Evolutionary conservation across 345 rosid genomes (phyloP).

Genomic region (Noccaea caerulescens): DNA sequence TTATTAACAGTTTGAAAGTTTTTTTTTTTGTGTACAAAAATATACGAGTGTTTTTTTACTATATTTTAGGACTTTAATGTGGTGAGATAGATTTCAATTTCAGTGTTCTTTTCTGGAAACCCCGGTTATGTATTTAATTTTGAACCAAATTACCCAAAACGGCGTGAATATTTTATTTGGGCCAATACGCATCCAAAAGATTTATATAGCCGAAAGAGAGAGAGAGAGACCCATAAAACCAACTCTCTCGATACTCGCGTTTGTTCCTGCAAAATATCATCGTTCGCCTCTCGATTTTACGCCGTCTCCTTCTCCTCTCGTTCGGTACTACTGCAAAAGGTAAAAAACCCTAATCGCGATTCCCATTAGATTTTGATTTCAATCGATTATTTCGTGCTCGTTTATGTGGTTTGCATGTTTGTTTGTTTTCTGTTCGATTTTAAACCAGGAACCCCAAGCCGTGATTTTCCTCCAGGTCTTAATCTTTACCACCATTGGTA

Average conservation of each 20-base stretch:
- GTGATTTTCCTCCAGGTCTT: slow-evolving; percentile 30
- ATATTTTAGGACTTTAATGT: too few species aligned
- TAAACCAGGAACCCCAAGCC: slow-evolving; percentile 10
- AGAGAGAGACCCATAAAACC: slow-evolving; percentile 8
- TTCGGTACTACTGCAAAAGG: slow-evolving; percentile 11
- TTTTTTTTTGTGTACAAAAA: too few species aligned
- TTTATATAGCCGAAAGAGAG: background rate
- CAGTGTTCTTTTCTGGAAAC: background rate
- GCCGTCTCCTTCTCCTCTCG: background rate
- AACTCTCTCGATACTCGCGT: background rate
- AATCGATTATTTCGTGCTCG: background rate
- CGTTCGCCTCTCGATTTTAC: background rate
- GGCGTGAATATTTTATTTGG: background rate
- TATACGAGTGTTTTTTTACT: too few species aligned
- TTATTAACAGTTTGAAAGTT: too few species aligned
- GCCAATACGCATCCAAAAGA: background rate
- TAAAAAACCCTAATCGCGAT: slow-evolving; percentile 15
- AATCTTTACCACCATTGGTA: background rate
- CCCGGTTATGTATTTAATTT: background rate
- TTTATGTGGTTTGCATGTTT: background rate
- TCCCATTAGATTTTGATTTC: background rate
- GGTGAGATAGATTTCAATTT: too few species aligned
- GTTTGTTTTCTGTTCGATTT: background rate
- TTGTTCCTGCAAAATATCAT: background rate
- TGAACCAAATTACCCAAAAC: background rate